Evolutionary conservation across 2,329 filamentous ascomycete genomes (phyloP), one percentile per base, ranked within the genome.

Genomic region (Sarocladium brachiariae): DNA sequence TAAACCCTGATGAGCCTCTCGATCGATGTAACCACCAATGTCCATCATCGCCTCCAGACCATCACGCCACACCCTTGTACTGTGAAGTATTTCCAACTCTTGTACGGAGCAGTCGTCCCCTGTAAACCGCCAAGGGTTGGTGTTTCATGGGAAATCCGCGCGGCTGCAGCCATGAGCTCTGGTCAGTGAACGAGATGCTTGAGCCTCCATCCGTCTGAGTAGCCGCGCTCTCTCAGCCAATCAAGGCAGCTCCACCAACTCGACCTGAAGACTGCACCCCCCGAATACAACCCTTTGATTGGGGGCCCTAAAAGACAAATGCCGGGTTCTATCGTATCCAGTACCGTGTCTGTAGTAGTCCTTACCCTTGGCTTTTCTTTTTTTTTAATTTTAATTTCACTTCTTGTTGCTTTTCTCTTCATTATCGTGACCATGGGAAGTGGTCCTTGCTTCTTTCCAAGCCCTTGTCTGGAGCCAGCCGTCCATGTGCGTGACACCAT

Each of bases 181-280:
- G 31, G 31, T 34, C 18, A 19, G 49, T 53, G n/a, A n/a, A n/a
- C n/a, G n/a, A n/a, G n/a, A n/a, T n/a, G n/a, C n/a, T n/a, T n/a
- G n/a, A n/a, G n/a, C n/a, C n/a, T n/a, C n/a, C n/a, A n/a, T n/a
- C n/a, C n/a, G 56, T 56, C 52, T 43, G 49, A 53, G 50, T 31
- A 50, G 50, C 43, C 48, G 51, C 50, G 52, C 52, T 51, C 50
- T 57, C 53, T 25, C 54, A 52, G 54, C 61, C 61, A 62, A 64
- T 63, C 61, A 53, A 52, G 41, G 45, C 14, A 13, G 38, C 52
- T 49, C 54, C 57, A 55, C 57, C 27, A 38, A 23, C 39, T 38
- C 34, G 46, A 51, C 53, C 52, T 57, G 54, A 47, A n/a, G 33
- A 21, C 46, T 13, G 27, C 46, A 49, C 19, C n/a, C n/a, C n/a